A percentile compares a stretch with the other conserved stretches of the same genome.
Conservation (phyloP, 1,284 basidiomycete genomes). For the Pisolithus thermaeus region DNA sequence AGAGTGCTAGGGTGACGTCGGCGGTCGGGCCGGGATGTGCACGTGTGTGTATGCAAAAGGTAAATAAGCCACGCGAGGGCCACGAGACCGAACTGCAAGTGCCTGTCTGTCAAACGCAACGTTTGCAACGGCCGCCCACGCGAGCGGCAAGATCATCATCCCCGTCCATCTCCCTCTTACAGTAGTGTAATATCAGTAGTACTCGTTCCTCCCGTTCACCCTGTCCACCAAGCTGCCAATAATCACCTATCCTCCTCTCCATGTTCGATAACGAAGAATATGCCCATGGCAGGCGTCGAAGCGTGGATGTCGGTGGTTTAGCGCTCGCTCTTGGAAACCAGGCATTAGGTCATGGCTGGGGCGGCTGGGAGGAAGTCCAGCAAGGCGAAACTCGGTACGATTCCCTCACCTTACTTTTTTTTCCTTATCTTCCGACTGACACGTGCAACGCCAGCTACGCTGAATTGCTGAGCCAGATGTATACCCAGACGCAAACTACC, state of each 20-base stretch:
- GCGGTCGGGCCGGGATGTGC: slow-evolving; percentile 17
- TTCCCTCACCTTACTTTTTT: slow-evolving; percentile 9
- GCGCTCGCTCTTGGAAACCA: slow-evolving; percentile 66
- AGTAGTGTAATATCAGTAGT: slow-evolving; percentile 3
- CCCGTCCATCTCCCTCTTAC: slow-evolving; percentile 13
- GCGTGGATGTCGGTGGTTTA: slow-evolving; percentile 82
- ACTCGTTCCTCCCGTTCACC: slow-evolving; percentile 5
- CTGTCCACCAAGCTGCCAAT: background rate
- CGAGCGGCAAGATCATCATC: slow-evolving; percentile 31
- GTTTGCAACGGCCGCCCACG: slow-evolving; percentile 17
- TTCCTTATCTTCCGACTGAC: slow-evolving; percentile 8
- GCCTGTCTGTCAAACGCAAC: slow-evolving; percentile 17
- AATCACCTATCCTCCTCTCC: background rate
- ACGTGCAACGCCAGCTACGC: slow-evolving; percentile 44
- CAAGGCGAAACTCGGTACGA: slow-evolving; percentile 55
- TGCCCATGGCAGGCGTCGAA: slow-evolving; percentile 47
- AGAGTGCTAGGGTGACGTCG: background rate
- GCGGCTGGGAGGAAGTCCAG: slow-evolving; percentile 53
- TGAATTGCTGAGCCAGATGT: slow-evolving; percentile 79
- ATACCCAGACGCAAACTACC: slow-evolving; percentile 66
- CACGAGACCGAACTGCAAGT: slow-evolving; percentile 29
- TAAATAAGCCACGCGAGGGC: slow-evolving; percentile 27
- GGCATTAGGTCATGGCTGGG: slow-evolving; percentile 68
- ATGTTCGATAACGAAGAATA: slow-evolving; percentile 28
- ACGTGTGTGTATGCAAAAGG: slow-evolving; percentile 19